Percentiles rank a stretch among this genome's conserved stretches.
phyloP scores from a whole-genome alignment of 2,329 filamentous ascomycete species.

The Cytospora piceae region DNA sequence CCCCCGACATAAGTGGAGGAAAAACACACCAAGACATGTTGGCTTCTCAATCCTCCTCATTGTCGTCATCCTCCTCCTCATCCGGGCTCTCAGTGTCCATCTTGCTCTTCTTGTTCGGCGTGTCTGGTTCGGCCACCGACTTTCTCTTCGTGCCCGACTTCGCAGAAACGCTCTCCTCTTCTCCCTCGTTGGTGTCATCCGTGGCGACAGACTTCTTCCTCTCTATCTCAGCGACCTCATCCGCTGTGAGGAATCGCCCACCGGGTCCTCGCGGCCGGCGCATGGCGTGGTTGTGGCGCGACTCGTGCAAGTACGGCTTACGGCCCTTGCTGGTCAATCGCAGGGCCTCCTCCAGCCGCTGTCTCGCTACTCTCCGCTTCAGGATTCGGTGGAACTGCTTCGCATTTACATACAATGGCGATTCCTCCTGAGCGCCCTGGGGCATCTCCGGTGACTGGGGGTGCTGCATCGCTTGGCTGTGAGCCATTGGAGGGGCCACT shows the following conservation, averaged over 20 bases:
- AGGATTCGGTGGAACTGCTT: constrained; percentile 98
- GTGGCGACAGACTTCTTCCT: constrained; percentile 55
- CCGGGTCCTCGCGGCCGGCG: constrained; percentile 89
- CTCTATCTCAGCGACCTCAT: constrained; percentile 92
- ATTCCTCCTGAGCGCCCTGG: constrained; percentile 76
- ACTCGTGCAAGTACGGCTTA: constrained; percentile 97
- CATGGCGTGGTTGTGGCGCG: constrained; percentile 98
- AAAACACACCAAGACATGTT: constrained; percentile 1
- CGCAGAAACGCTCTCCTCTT: constrained; percentile 36
- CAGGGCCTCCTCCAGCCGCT: constrained; percentile 90
- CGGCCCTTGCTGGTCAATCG: constrained; percentile 91
- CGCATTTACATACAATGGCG: constrained; percentile 95
- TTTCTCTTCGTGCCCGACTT: constrained; percentile 62
- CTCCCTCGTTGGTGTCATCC: constrained; percentile 44
- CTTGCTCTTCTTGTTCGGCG: constrained; percentile 59
- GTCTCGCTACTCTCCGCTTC: constrained; percentile 89
- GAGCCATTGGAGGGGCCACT: constrained; percentile 61
- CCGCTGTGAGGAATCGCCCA: constrained; percentile 92
- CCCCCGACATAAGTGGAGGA: neutral
- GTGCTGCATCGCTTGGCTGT: constrained; percentile 67
- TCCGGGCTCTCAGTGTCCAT: constrained; percentile 46
- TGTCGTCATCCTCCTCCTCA: constrained; percentile 42
- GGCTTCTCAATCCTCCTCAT: constrained; percentile 33
- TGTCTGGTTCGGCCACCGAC: constrained; percentile 53
- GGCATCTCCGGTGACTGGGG: constrained; percentile 81